A percentile compares a stretch with the other conserved stretches of the same genome.
Evolutionary conservation across 1,284 basidiomycete species (phyloP).

Genomic region (Papiliotrema flavescens): DNA sequence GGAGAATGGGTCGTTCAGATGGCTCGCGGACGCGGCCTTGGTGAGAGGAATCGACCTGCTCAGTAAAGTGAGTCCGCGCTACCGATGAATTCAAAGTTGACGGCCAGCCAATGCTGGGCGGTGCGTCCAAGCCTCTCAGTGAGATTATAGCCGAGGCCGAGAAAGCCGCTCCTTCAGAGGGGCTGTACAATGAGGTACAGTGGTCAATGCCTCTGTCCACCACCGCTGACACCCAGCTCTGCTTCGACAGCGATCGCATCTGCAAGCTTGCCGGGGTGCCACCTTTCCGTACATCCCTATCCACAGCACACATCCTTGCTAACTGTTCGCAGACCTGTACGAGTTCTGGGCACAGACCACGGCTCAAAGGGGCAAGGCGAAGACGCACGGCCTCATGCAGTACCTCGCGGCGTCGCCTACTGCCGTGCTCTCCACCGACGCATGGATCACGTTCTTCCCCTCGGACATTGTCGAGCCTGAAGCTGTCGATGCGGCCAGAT

Average conservation of each 20-base stretch:
- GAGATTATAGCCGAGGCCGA: no score
- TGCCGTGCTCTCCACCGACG: neutral
- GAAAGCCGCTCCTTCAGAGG: neutral
- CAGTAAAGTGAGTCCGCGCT: no score
- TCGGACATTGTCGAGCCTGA: constrained; percentile 14
- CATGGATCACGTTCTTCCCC: constrained; percentile 14
- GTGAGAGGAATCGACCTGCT: no score
- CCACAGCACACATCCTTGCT: no score
- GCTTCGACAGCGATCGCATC: constrained; percentile 1
- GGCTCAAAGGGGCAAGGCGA: constrained; percentile 3
- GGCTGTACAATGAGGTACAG: no score
- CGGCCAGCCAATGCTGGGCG: no score
- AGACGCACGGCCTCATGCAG: no score
- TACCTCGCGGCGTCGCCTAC: constrained; percentile 6
- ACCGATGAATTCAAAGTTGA: no score
- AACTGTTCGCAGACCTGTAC: constrained; percentile 10
- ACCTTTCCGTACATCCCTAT: constrained; percentile 16
- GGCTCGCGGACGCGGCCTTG: neutral
- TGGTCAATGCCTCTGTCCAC: no score
- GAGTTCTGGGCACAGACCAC: constrained; percentile 12
- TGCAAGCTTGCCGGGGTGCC: constrained; percentile 11
- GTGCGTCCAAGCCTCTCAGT: no score
- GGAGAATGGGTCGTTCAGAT: neutral
- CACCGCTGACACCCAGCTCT: neutral
- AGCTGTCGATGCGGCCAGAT: constrained; percentile 2